These are phyloP conservation scores for Aleurites moluccanus DNA, from an alignment of 441 rosid genomes.

Conservation along the genomic window DNA sequence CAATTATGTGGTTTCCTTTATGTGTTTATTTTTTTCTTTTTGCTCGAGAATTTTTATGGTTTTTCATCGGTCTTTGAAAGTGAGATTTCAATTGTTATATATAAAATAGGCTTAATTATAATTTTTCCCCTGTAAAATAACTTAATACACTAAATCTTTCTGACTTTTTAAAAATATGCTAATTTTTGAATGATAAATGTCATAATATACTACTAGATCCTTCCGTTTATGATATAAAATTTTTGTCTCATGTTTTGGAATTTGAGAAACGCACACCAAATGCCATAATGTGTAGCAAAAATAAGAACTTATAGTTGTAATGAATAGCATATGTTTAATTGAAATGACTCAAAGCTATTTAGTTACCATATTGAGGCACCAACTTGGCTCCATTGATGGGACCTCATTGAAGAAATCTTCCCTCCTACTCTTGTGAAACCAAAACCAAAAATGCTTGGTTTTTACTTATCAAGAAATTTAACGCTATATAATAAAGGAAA, in stretches of 20 bases:
- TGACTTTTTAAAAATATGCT: too few species aligned
- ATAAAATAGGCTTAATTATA: too few species aligned
- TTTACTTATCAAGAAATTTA: conserved; percentile 7
- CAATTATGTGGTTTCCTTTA: neutral
- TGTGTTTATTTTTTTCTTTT: too few species aligned
- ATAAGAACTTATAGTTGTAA: neutral
- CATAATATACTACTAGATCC: too few species aligned
- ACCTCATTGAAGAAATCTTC: conserved; percentile 30
- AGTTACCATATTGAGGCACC: neutral
- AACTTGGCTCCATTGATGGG: conserved; percentile 22
- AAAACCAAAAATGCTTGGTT: conserved; percentile 9
- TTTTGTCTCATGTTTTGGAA: neutral
- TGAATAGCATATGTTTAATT: neutral
- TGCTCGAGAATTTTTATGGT: neutral
- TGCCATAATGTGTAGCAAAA: neutral
- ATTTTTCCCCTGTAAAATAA: too few species aligned
- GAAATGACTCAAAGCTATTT: conserved; percentile 1
- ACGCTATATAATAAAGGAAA: neutral
- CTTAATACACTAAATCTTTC: too few species aligned
- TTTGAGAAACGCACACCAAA: neutral
- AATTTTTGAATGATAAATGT: too few species aligned
- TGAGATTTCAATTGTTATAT: neutral
- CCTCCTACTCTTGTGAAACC: conserved; percentile 22
- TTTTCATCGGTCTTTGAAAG: neutral
- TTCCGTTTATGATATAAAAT: too few species aligned